Percentiles rank a stretch among this genome's conserved stretches.
Evolutionary conservation across 305 asterid species (phyloP).

Genomic region (Fraxinus xanthoxyloides): DNA sequence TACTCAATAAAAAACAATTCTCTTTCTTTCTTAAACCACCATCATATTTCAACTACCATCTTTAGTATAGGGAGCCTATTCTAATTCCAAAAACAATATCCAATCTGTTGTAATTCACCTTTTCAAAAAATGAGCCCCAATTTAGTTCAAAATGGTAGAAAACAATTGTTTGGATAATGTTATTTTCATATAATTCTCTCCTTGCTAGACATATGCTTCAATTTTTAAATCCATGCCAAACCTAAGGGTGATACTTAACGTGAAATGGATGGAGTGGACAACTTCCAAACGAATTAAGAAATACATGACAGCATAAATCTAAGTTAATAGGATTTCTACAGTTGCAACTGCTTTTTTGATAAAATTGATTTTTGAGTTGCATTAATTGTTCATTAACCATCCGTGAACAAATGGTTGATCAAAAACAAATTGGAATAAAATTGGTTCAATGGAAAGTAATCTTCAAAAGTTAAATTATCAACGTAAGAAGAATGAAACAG

Average conservation of each 20-base stretch:
- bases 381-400: background rate
- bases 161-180: background rate
- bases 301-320: background rate
- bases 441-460: background rate
- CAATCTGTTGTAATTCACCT: background rate
- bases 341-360: background rate
- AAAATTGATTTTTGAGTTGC: background rate
- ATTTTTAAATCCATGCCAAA: background rate
- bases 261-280: background rate
- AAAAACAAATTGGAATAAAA: background rate
- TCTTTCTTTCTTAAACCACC: background rate
- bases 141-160: background rate
- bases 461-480: background rate
- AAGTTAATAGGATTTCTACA: background rate
- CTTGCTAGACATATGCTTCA: background rate
- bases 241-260: background rate
- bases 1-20: background rate
- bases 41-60: background rate
- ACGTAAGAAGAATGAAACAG: background rate
- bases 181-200: background rate
- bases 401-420: background rate
- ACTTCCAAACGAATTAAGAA: background rate
- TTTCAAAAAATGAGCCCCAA: background rate
- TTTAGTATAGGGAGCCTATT: background rate
- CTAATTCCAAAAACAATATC: background rate